Evolutionary conservation across 2,329 filamentous ascomycete genomes (phyloP), one percentile per base, ranked within the genome.

Genomic region (Thelonectria rubi): DNA sequence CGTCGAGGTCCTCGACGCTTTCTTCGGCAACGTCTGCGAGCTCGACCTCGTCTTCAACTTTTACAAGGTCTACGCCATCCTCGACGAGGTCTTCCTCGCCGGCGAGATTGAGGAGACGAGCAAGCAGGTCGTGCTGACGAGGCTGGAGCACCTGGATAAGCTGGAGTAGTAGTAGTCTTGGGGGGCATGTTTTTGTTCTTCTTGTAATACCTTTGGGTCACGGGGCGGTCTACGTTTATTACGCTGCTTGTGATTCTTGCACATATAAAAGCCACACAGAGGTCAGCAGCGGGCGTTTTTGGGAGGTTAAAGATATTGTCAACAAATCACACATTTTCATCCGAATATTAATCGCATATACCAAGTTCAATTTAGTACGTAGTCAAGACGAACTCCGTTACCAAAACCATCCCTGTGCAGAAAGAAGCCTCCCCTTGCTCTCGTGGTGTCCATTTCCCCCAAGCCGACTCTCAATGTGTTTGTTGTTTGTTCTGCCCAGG

Each of bases 11-110:
- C 86, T 99, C 72, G 95, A 99, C 84, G 89, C 94, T 74, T 99
- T 99, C 81, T 99, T 99, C 78, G 95, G 95, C 68, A 99, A 99
- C 78, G 95, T 99, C 61, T 99, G 95, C 81, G 95, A 99, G 83
- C 84, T 99, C 76, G 95, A 99, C 81, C 82, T 99, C 76, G 88
- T 91, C 69, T 91, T 91, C 81, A 91, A 91, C 80, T 91, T 91
- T 71, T 91, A 91, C 80, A 91, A 91, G 80, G 94, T 99, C 67
- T 99, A 99, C 79, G 95, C 95, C 50, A 99, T 99, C 66, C 88
- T 99, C 26, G 95, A 99, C 75, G 95, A 99, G 81, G 95, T 99
- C 18, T 99, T 99, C 77, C 81, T 99, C 63, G 95, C 95, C 0
- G 95, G 95, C 17, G 95, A 99, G 84, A 97, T 99, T 63, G 93